phyloP scores from a whole-genome alignment of 495 filamentous ascomycete genomes.

The Pyrenopolyporus hunteri region DNA sequence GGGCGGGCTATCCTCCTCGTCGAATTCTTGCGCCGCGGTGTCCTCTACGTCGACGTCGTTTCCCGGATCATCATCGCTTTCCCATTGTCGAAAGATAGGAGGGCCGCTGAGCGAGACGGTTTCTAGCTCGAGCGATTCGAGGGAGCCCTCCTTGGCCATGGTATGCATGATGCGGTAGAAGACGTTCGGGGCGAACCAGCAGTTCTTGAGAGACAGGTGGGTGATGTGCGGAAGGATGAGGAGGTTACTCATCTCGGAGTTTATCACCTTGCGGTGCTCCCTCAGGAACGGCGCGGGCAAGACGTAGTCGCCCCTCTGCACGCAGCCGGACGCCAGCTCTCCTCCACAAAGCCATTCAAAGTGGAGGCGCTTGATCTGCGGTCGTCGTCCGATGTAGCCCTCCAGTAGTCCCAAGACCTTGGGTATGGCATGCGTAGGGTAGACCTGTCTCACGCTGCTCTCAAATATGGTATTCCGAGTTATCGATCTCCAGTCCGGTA shows the following conservation, averaged over 20 bases:
- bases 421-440: slow-evolving; percentile 50
- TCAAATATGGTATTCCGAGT: slow-evolving; percentile 45
- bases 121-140: slow-evolving; percentile 49
- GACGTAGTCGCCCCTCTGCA: slow-evolving; percentile 57
- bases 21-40: too few species aligned
- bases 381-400: slow-evolving; percentile 44
- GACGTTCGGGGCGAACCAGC: slow-evolving; percentile 54
- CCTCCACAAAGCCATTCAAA: slow-evolving; percentile 64
- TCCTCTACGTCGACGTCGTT: too few species aligned
- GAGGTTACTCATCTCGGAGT: slow-evolving; percentile 45
- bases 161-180: slow-evolving; percentile 41
- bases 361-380: slow-evolving; percentile 55
- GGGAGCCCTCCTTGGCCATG: slow-evolving; percentile 15
- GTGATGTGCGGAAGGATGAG: slow-evolving; percentile 53
- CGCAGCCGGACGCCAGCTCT: slow-evolving; percentile 59
- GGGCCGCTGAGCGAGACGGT: slow-evolving; percentile 54
- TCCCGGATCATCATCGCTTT: neutral
- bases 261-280: slow-evolving; percentile 51
- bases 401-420: slow-evolving; percentile 53
- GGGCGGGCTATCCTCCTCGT: neutral
- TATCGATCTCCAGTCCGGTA: slow-evolving; percentile 61
- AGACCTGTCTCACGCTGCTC: slow-evolving; percentile 45
- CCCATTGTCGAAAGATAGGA: slow-evolving; percentile 5
- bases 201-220: slow-evolving; percentile 63
- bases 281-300: slow-evolving; percentile 58